These are phyloP conservation scores for Aspergillus quadrilineatus DNA, from an alignment of 2,329 filamentous ascomycete species.

Conservation along the genomic window DNA sequence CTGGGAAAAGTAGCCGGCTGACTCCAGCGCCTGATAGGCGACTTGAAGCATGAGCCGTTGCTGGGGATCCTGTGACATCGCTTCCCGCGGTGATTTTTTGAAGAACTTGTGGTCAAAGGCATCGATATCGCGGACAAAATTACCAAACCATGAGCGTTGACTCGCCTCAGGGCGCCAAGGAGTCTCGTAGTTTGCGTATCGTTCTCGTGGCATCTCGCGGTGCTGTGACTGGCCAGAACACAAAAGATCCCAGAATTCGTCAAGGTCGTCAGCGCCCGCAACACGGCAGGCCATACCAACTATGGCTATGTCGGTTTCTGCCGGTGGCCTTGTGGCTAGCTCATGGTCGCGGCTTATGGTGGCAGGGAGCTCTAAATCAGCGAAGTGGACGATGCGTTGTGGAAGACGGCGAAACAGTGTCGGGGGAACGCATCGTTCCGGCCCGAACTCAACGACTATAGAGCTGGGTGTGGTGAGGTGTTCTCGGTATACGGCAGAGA, in stretches of 20 bases:
- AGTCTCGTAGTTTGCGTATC: conserved; percentile 20
- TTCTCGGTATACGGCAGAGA: conserved; percentile 10
- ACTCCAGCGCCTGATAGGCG: conserved; percentile 35
- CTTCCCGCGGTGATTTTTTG: conserved; percentile 29
- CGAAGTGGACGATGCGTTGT: conserved; percentile 16
- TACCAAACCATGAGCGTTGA: conserved; percentile 18
- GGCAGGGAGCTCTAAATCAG: conserved; percentile 10
- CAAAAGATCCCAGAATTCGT: conserved; percentile 36
- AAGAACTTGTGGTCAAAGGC: conserved; percentile 37
- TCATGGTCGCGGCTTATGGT: conserved; percentile 6
- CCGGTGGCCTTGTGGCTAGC: conserved; percentile 1
- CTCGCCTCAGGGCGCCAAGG: conserved; percentile 18
- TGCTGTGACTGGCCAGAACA: conserved; percentile 25
- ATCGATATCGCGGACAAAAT: conserved; percentile 25
- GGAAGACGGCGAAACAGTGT: conserved; percentile 12
- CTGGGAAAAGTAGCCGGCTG: conserved; percentile 29
- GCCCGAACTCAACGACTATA: conserved; percentile 20
- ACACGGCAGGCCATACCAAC: conserved; percentile 37
- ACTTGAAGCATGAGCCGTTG: conserved; percentile 32
- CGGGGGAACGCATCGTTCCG: conserved; percentile 20
- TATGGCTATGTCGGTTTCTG: conserved; percentile 32
- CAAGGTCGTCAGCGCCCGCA: conserved; percentile 28
- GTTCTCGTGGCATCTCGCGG: conserved; percentile 17
- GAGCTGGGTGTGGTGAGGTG: conserved; percentile 9
- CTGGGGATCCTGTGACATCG: conserved; percentile 33